These are phyloP conservation scores for Vicia faba DNA, from an alignment of 306 rosid species.

Conservation along the genomic window DNA sequence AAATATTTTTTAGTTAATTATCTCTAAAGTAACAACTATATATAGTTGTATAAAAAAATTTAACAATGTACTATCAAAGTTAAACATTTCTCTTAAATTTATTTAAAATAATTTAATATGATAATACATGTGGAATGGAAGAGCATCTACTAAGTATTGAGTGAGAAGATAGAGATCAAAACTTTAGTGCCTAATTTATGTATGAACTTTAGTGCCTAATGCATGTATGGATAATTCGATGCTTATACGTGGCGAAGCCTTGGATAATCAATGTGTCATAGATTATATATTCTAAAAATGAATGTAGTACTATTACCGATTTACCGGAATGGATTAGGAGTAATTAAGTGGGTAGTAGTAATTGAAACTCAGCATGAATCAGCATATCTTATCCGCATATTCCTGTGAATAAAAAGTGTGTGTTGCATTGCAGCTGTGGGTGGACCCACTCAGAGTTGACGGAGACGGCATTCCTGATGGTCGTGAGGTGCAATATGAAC, in stretches of 20 bases:
- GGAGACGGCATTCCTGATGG: constrained; percentile 52
- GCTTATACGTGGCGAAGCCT: not conserved
- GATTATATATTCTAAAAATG: not conserved
- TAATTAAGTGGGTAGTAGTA: not conserved
- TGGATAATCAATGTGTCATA: not conserved
- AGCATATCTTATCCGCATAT: constrained; percentile 53
- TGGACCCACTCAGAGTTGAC: constrained; percentile 39
- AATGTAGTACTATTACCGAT: not conserved
- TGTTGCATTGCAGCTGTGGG: constrained; percentile 35
- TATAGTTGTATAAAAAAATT: no score
- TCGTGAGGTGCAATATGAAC: constrained; percentile 48
- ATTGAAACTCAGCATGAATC: constrained; percentile 27
- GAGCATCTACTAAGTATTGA: no score
- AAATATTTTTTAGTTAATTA: no score
- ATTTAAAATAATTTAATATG: no score
- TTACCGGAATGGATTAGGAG: not conserved
- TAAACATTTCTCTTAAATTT: no score
- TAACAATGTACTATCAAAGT: no score
- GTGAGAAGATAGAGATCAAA: not conserved
- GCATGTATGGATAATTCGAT: not conserved
- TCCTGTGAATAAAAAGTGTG: constrained; percentile 39
- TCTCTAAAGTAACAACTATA: no score
- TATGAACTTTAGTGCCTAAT: not conserved
- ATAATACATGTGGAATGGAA: no score
- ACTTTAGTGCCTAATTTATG: not conserved